Base-by-base conservation (phyloP, 1,284 basidiomycete genomes). In the Volvariella volvacea region DNA sequence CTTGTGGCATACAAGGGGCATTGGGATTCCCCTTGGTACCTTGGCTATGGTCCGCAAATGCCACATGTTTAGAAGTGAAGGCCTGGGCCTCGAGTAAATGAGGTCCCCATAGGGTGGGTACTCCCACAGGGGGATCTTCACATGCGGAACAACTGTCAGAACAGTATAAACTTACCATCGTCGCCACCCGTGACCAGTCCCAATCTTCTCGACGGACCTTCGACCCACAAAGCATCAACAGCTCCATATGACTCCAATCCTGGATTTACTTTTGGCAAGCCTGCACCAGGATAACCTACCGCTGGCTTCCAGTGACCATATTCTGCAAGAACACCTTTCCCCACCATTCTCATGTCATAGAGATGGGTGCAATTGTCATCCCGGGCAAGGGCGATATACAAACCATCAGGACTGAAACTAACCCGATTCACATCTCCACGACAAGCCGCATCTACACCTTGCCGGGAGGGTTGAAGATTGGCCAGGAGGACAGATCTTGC, bases 121-220 rank as follows among this genome's bases (percentile, higher is more conserved):
- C n/a, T n/a, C n/a, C n/a, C n/a, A n/a, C n/a, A n/a, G n/a, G n/a
- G n/a, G n/a, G n/a, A n/a, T n/a, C n/a, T n/a, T n/a, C n/a, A n/a
- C n/a, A n/a, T n/a, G n/a, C n/a, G n/a, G n/a, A n/a, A n/a, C n/a
- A n/a, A n/a, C n/a, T n/a, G n/a, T n/a, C n/a, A n/a, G n/a, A n/a
- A n/a, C n/a, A n/a, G n/a, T n/a, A n/a, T n/a, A n/a, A 48, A 48
- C 70, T 50, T 53, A 82, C 83, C 83, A 57, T 87, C 83, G 39
- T 72, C 66, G 0, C 83, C 83, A 3, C 76, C 80, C 14, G 74
- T 82, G 25, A 81, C 58, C 15, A 87, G 62, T 1, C 75, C 73
- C 6, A 71, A 57, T n/a, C 62, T 57, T 14, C 59, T 54, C 1
- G 63, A 55, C 43, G 55, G 56, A 4, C 64, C 66, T 38, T 75